These are phyloP conservation scores for Entomortierella beljakovae DNA, from an alignment of 192 early-diverging fungal genomes.

Conservation along the genomic window DNA sequence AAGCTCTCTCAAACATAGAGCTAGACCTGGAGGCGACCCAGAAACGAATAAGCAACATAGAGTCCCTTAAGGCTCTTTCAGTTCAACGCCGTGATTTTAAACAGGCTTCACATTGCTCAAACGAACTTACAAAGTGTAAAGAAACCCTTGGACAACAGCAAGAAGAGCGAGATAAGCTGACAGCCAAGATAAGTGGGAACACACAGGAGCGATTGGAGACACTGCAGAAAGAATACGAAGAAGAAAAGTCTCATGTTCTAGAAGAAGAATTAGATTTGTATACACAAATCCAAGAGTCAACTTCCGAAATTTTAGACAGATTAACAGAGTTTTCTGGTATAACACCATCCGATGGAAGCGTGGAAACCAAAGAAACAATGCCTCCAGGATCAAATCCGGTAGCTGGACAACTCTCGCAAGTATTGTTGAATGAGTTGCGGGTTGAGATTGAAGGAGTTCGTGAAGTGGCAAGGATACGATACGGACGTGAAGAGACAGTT, in stretches of 20 bases:
- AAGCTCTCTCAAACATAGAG: conserved; percentile 1
- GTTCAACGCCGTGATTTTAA: conserved; percentile 49
- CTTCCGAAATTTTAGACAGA: conserved; percentile 10
- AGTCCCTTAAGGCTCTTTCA: conserved; percentile 24
- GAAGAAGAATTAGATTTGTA: conserved; percentile 15
- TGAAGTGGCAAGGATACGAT: conserved; percentile 16
- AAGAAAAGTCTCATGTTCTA: background rate
- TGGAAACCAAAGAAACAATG: background rate
- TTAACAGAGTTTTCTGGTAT: background rate
- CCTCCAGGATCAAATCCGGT: background rate
- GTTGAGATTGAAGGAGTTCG: conserved; percentile 25
- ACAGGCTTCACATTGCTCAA: conserved; percentile 34
- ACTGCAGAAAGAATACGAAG: conserved; percentile 26
- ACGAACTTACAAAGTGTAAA: conserved; percentile 5
- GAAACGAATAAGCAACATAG: conserved; percentile 10
- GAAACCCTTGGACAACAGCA: background rate
- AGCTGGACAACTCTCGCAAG: conserved; percentile 4
- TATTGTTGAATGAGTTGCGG: conserved; percentile 15
- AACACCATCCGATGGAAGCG: background rate
- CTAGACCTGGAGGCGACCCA: conserved; percentile 11
- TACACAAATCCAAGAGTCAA: conserved; percentile 21
- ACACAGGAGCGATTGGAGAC: conserved; percentile 9
- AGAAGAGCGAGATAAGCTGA: conserved; percentile 5
- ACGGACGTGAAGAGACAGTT: conserved; percentile 21
- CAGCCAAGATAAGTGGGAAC: background rate